phyloP scores from a whole-genome alignment of 805 yeast genomes.

The Sugiyamaella mastotermitis region DNA sequence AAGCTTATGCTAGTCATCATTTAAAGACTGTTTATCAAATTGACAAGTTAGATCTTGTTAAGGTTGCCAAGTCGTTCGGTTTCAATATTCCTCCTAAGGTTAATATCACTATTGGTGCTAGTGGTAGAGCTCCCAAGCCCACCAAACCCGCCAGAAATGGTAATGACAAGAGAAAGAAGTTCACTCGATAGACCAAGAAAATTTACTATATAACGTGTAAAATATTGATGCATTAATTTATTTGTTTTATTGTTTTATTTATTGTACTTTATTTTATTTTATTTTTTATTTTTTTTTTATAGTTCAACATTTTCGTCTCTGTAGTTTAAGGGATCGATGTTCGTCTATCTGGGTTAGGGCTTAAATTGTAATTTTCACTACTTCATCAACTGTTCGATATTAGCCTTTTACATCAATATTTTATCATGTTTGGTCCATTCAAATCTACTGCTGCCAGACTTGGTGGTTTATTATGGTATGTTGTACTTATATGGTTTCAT shows the following conservation, averaged over 20 bases:
- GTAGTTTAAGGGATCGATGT: too few species aligned
- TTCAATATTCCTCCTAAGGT: slow-evolving; percentile 92
- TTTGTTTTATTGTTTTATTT: not conserved
- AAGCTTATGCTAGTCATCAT: slow-evolving; percentile 96
- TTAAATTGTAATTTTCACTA: too few species aligned
- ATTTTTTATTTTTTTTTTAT: not conserved
- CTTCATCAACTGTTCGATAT: too few species aligned
- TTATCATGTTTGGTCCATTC: slow-evolving; percentile 79
- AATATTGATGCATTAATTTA: too few species aligned
- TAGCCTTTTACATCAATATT: too few species aligned
- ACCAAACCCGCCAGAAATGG: slow-evolving; percentile 1
- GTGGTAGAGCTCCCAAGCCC: slow-evolving; percentile 51
- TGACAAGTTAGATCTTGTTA: slow-evolving; percentile 87
- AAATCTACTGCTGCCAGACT: slow-evolving; percentile 48
- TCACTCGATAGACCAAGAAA: not conserved
- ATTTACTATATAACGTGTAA: too few species aligned
- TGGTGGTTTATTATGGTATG: slow-evolving; percentile 74
- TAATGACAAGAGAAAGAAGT: not conserved
- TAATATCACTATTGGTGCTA: slow-evolving; percentile 90
- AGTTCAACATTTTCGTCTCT: too few species aligned
- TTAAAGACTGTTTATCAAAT: slow-evolving; percentile 94
- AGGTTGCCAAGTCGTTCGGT: slow-evolving; percentile 94
- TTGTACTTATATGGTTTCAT: slow-evolving; percentile 7
- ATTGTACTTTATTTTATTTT: not conserved
- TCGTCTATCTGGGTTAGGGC: too few species aligned